Conservation (phyloP, 2,329 filamentous ascomycete genomes). For the Cercospora berteroae region DNA sequence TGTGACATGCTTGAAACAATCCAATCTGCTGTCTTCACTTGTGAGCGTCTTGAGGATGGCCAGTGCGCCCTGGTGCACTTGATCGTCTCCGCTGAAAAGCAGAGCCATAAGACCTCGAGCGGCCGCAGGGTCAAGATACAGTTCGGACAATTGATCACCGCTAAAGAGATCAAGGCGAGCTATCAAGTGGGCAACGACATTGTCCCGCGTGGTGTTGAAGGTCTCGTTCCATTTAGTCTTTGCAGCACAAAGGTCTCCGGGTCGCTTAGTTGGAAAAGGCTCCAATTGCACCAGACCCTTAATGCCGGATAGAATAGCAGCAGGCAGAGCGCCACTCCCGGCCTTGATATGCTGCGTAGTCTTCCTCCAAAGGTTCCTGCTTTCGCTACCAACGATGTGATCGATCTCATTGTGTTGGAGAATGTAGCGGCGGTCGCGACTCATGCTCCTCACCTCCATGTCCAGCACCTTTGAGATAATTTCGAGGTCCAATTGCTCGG, state of each 20-base stretch:
- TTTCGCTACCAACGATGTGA: conserved; percentile 66
- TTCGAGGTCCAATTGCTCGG: conserved; percentile 55
- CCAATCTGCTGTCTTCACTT: conserved; percentile 61
- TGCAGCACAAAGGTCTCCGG: conserved; percentile 48
- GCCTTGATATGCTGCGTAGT: conserved; percentile 67
- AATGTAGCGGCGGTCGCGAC: conserved; percentile 67
- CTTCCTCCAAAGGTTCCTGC: conserved; percentile 73
- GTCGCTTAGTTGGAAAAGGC: conserved; percentile 54
- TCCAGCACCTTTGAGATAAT: conserved; percentile 66
- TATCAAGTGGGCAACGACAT: conserved; percentile 70
- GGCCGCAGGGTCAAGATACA: conserved; percentile 67
- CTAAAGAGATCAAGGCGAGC: conserved; percentile 77
- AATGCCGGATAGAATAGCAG: conserved; percentile 68
- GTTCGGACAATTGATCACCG: conserved; percentile 62
- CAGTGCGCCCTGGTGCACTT: conserved; percentile 75
- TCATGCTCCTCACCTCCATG: conserved; percentile 69
- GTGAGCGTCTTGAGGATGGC: conserved; percentile 82
- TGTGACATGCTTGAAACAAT: conserved; percentile 62
- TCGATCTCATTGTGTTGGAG: conserved; percentile 61
- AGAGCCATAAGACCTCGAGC: conserved; percentile 74
- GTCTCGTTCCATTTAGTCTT: conserved; percentile 76
- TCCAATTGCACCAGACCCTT: conserved; percentile 72
- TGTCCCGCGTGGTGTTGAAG: conserved; percentile 60
- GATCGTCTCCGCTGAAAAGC: conserved; percentile 75
- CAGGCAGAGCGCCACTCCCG: conserved; percentile 69